Evolutionary conservation across 495 filamentous ascomycete genomes (phyloP).

Genomic region (Penicillium cinerascens): DNA sequence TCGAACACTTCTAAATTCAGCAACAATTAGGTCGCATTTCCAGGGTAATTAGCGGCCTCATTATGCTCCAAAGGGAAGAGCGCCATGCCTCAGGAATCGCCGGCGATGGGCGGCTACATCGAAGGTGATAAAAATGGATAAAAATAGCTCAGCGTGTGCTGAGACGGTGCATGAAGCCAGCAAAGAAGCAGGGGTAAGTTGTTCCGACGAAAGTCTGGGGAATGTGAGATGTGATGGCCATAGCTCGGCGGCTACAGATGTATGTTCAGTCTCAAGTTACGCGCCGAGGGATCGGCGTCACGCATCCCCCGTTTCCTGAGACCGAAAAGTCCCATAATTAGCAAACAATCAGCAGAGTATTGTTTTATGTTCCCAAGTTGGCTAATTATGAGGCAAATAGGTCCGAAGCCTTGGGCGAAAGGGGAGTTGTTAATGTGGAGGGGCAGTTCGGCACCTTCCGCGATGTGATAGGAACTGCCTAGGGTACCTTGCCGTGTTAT

Average conservation of each 20-base stretch:
- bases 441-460: neutral
- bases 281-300: slow-evolving; percentile 25
- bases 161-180: slow-evolving; percentile 8
- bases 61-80: slow-evolving; percentile 2
- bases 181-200: neutral
- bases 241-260: slow-evolving; percentile 26
- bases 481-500: neutral
- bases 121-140: slow-evolving; percentile 6
- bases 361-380: slow-evolving; percentile 1
- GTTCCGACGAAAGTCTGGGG: slow-evolving; percentile 3
- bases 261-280: slow-evolving; percentile 22
- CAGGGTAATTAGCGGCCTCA: slow-evolving; percentile 25
- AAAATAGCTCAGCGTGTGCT: slow-evolving; percentile 26
- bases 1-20: slow-evolving; percentile 37
- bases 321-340: slow-evolving; percentile 26
- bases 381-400: neutral
- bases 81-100: slow-evolving; percentile 25
- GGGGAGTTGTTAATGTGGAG: neutral
- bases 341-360: slow-evolving; percentile 9
- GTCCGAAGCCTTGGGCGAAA: neutral
- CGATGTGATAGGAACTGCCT: neutral
- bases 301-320: slow-evolving; percentile 4
- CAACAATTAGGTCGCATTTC: slow-evolving; percentile 32
- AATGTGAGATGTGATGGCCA: slow-evolving; percentile 18
- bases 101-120: slow-evolving; percentile 20